Base-by-base conservation (phyloP, 2,329 filamentous ascomycete genomes). In the Trichothecium sympodiale region DNA sequence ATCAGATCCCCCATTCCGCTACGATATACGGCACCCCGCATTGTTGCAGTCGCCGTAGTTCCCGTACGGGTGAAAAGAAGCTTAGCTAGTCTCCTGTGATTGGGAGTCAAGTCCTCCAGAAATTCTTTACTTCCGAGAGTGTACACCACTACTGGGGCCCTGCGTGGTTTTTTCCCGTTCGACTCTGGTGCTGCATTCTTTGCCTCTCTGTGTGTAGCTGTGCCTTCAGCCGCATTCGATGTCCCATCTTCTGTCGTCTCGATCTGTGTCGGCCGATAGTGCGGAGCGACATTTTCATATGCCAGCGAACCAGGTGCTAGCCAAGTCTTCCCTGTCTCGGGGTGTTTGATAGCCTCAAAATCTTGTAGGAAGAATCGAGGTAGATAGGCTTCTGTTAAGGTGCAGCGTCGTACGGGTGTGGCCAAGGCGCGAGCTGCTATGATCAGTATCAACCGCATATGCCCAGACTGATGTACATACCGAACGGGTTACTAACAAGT, bases 281-380 rank as follows among this genome's bases (percentile, higher is more conserved):
- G 23, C 29, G 29, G 33, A 25, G 47, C 37, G 34, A 54, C 41
- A 33, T 47, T 37, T n/a, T 49, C 42, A 30, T 58, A 52, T 3
- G 54, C 42, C 12, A 64, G 43, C 28, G 57, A 60, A 8, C 55
- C 59, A 0, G 77, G 78, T 13, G 76, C 59, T 51, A 68, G 72
- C 72, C 74, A 83, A 0, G 67, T 59, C 3, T 57, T 46, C 0
- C 54, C 49, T 1, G 69, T 73, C 8, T 64, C 56, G 1, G 77
- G 77, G 37, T 81, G 67, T 1, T 57, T 49, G 10, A 76, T 57
- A 2, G 76, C 47, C 18, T 67, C 64, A 40, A 85, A 77, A 23
- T 71, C 62, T 37, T 81, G 71, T 4, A 84, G 58, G 49, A 85
- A 80, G 46, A 69, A 75, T 12, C 53, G 55, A 2, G 82, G 82